Base-by-base conservation (phyloP, 2,329 filamentous ascomycete genomes). In the Magnaporthiopsis poae region DNA sequence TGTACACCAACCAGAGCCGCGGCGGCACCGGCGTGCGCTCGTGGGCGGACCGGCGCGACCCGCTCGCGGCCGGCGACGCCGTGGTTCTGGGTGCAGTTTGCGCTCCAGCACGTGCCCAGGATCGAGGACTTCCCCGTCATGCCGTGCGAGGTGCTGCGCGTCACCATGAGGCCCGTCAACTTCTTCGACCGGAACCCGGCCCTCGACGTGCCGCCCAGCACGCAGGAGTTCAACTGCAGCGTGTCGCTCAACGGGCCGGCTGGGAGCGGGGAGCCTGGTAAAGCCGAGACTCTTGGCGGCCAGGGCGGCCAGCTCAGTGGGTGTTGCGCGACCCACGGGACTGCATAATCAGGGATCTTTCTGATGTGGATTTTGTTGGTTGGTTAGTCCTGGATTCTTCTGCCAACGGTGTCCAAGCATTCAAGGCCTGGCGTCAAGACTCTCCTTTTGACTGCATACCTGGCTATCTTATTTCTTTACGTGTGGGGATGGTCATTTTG, bases 81-180 rank as follows among this genome's bases (percentile, higher is more conserved):
- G 81, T 84, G 1, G 76, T 84, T 84, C n/a, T 84, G 81, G 80
- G 77, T 84, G 0, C 80, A 83, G 67, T 78, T 79, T 68, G 76
- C 84, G 36, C 81, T 88, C 66, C 87, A 86, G 66, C 85, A 88
- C 69, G 80, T 88, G 33, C 86, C 86, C 0, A 78, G 86, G 7
- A 80, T 85, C 31, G 87, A 89, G 71, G 87, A 89, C 72, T 89
- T 88, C 75, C 87, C 87, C 0, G 84, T 89, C 60, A 89, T 90
- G 87, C 87, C 87, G 0, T 82, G 81, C 71, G 87, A 89, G 74
- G 81, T 77, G 18, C 72, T 83, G 21, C 79, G 78, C 70, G 80
- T 85, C 1, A 74, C 75, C 62, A 71, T 85, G 56, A 79, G 82
- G 69, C 82, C 82, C 0, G 80, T 78, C 4, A 83, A 84, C 68